Base-by-base conservation (phyloP, 2,329 filamentous ascomycete genomes). In the Hypomyces rosellus region DNA sequence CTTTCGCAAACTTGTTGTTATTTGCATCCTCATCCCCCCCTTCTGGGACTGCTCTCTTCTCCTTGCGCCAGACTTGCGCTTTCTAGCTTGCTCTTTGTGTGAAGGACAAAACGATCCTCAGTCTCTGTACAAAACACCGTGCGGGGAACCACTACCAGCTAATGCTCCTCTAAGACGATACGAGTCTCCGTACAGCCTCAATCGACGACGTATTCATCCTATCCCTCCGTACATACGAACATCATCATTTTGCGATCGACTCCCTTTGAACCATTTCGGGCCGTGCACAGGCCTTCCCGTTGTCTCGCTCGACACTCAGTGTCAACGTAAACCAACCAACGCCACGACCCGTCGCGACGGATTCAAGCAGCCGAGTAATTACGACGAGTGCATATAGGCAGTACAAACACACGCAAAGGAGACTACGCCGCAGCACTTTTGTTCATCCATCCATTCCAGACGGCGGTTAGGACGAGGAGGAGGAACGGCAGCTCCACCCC, bases 271-370 rank as follows among this genome's bases (percentile, higher is more conserved):
- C 20, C 37, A 15, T 13, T 43, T 25, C 44, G 34, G 46, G 45
- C 18, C 40, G 41, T 22, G 50, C 50, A 52, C 50, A 52, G 50
- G 46, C 50, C 50, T 12, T 33, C 39, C 34, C 44, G 37, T 34
- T 50, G 48, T 50, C 48, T 42, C 38, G 43, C 45, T 36, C 34
- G n/a, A 39, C n/a, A 39, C 15, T 34, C 33, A 15, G 34, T 9
- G 9, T 45, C 43, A 16, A 45, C 43, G 15, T 18, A 34, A 34
- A 36, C 25, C 30, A 18, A 34, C 15, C 43, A 20, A 25, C 20
- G 41, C 20, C 25, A n/a, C 41, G 41, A 44, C 20, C 41, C 41
- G 22, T 33, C 41, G 20, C 41, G 15, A 25, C 41, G 41, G 22
- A 33, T 30, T n/a, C 13, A 25, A 25, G 37, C 37, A 15, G 11